These are phyloP conservation scores for Lentinula sp. DNA, from an alignment of 768 basidiomycete genomes.

Conservation along the genomic window DNA sequence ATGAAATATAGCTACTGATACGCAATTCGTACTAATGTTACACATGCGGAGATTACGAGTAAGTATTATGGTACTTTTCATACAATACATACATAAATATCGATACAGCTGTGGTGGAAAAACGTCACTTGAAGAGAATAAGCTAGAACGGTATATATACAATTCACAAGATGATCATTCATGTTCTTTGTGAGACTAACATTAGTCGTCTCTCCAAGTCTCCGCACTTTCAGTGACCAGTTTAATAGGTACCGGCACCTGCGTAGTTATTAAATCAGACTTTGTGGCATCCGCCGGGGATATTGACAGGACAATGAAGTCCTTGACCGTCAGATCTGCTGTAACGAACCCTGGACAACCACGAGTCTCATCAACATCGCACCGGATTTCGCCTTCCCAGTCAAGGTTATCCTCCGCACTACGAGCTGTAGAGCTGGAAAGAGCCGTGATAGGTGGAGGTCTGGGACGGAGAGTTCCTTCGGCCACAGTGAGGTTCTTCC, in stretches of 20 bases:
- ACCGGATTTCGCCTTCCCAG: conserved; percentile 52
- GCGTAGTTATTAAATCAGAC: not conserved
- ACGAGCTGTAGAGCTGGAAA: conserved; percentile 12
- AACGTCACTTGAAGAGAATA: too few relatives aligned
- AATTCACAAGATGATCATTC: too few relatives aligned
- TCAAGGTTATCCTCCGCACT: conserved; percentile 39
- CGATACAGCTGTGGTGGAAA: not conserved
- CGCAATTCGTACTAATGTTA: not conserved
- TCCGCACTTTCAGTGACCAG: conserved; percentile 2
- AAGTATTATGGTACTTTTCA: not conserved
- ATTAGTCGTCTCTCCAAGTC: conserved; percentile 1
- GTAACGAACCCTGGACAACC: conserved; percentile 39
- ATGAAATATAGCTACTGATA: not conserved
- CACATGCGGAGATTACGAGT: not conserved
- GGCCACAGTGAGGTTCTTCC: conserved; percentile 34
- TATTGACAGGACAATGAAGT: not conserved
- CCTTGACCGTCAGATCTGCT: conserved; percentile 31
- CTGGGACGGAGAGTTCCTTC: conserved; percentile 44
- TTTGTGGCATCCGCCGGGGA: not conserved
- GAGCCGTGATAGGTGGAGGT: conserved; percentile 26
- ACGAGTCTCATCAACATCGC: conserved; percentile 25
- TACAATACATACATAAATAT: not conserved
- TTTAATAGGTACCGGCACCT: conserved; percentile 1
- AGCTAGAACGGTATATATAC: too few relatives aligned
- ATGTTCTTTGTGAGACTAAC: too few relatives aligned